Evolutionary conservation across 106 monocot genomes (phyloP), one percentile per base, ranked within the genome.

Genomic region (Narthecium ossifragum): DNA sequence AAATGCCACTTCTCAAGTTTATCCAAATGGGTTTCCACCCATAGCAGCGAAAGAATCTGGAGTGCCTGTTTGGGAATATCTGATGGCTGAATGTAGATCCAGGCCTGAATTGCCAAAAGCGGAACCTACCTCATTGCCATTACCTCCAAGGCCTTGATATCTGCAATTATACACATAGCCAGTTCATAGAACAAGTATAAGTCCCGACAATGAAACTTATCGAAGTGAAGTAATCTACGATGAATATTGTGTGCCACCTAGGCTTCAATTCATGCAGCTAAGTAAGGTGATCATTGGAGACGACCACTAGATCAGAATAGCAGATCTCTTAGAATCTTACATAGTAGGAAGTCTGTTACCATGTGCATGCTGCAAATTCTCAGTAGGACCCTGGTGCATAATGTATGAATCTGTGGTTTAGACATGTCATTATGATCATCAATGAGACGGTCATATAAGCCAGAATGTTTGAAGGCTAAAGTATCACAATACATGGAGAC

Each of bases 301-400:
- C n/a, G n/a, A n/a, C n/a, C n/a, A n/a, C n/a, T n/a, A 49, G 24
- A 11, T 43, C 17, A 15, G 12, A 57, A 31, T 53, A 30, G 8
- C 29, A 53, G 8, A 11, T 53, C 53, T 27, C 29, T 8, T 24
- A 18, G 30, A 34, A 17, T 53, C 70, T 73, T 80, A 88, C 88
- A 63, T 64, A 25, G 43, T 31, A 51, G 80, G 66, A 9, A 70
- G 57, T 52, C 67, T 49, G 53, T 55, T 66, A 26, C 39, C 62
- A 69, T 77, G 77, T 50, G 55, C 21, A 43, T 72, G 77, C 46
- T 77, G 72, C 4, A 63, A 51, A 41, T 75, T 78, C 51, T 63
- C 63, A 56, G 38, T 57, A 53, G 59, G 78, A 60, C 70, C 52
- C 41, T 83, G 92, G 58, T 81, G 75, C 71, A 70, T 48, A 80